phyloP scores from a whole-genome alignment of 2,329 filamentous ascomycete species.

The Paracoccidioides brasiliensis region DNA sequence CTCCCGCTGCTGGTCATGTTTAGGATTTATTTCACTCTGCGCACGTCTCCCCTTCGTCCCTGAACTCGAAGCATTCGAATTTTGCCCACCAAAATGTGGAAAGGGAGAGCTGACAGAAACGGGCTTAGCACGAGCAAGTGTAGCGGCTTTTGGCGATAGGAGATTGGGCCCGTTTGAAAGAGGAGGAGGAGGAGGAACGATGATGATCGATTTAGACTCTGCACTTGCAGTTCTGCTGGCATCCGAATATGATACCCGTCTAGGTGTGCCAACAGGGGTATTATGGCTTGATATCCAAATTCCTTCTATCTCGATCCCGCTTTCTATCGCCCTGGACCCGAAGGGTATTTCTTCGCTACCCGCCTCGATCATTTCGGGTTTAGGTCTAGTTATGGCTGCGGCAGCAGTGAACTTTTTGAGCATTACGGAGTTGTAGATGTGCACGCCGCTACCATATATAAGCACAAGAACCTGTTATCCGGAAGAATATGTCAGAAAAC shows the following conservation, averaged over 20 bases:
- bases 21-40: neutral
- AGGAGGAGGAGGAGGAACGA: neutral
- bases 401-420: slow-evolving; percentile 53
- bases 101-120: neutral
- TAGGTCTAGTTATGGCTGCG: slow-evolving; percentile 44
- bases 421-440: slow-evolving; percentile 43
- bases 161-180: neutral
- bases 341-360: slow-evolving; percentile 61
- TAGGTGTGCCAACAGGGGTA: slow-evolving; percentile 19
- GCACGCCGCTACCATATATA: slow-evolving; percentile 51
- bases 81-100: neutral
- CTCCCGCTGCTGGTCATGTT: neutral
- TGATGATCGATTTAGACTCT: neutral
- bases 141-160: neutral
- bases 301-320: slow-evolving; percentile 69
- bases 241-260: slow-evolving; percentile 14
- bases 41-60: neutral
- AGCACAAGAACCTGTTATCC: slow-evolving; percentile 47
- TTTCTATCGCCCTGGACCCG: slow-evolving; percentile 72
- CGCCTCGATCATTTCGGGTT: slow-evolving; percentile 39
- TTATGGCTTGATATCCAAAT: slow-evolving; percentile 57
- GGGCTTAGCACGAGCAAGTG: neutral
- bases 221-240: slow-evolving; percentile 10
- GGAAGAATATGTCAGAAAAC: slow-evolving; percentile 2
- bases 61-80: neutral